These are phyloP conservation scores for Globisporangium alternatum DNA, from an alignment of 352 stramenopile species.

Conservation along the genomic window DNA sequence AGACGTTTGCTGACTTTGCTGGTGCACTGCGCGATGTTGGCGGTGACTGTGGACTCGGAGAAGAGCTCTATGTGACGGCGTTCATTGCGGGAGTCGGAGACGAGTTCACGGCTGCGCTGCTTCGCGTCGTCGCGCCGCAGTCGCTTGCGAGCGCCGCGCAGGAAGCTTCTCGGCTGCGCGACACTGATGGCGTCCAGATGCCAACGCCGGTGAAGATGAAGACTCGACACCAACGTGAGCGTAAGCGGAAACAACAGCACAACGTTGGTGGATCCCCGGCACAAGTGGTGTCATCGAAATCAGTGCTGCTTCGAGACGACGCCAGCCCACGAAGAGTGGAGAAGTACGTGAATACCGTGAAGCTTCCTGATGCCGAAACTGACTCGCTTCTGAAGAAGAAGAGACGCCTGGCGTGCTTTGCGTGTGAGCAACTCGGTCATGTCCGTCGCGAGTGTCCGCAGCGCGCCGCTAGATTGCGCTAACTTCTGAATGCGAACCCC, in stretches of 20 bases:
- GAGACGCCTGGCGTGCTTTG: constrained; percentile 5
- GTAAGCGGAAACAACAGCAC: background rate
- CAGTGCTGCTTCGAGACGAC: background rate
- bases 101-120: constrained; percentile 15
- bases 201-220: background rate
- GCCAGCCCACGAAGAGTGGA: constrained; percentile 1
- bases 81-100: constrained; percentile 15
- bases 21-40: background rate
- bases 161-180: constrained; percentile 12
- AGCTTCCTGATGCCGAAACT: background rate
- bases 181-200: constrained; percentile 2
- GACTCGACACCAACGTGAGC: constrained; percentile 1
- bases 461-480: constrained; percentile 21
- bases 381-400: constrained; percentile 7
- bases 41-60: background rate
- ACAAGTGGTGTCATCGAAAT: background rate
- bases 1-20: constrained; percentile 16
- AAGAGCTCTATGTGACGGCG: constrained; percentile 13
- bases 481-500: constrained; percentile 2
- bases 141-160: constrained; percentile 4
- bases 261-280: background rate
- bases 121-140: constrained; percentile 10
- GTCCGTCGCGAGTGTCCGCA: constrained; percentile 25
- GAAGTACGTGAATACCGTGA: background rate
- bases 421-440: constrained; percentile 17